Evolutionary conservation across 164 flowering plant species (phyloP).

Genomic region (Paratinospora sagittata): DNA sequence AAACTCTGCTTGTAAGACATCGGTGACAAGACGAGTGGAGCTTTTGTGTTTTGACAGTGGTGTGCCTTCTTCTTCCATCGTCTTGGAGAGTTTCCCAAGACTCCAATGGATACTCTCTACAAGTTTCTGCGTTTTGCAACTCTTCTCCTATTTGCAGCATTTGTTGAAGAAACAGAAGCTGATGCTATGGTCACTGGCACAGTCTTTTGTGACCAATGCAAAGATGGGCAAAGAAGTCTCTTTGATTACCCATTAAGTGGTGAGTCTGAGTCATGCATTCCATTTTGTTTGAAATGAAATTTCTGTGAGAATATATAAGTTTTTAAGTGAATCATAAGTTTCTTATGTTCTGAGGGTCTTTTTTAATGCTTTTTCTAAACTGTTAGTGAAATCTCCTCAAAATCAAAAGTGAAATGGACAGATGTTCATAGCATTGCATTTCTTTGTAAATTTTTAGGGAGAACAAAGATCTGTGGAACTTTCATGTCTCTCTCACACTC

Average conservation of each 20-base stretch:
- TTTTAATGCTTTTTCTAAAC: no score
- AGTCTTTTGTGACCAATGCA: slow-evolving; percentile 93
- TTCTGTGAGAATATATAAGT: no score
- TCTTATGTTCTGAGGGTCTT: no score
- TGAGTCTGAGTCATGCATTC: slow-evolving; percentile 18
- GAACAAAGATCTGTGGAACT: no score
- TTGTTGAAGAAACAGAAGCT: slow-evolving; percentile 40
- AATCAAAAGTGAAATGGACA: no score
- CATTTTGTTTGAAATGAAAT: no score
- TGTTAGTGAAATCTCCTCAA: no score
- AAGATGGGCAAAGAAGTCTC: slow-evolving; percentile 61
- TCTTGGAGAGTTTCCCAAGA: neutral
- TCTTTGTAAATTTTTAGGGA: no score
- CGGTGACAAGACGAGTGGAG: neutral
- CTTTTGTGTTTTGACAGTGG: neutral
- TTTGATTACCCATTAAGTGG: slow-evolving; percentile 81
- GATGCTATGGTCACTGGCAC: slow-evolving; percentile 63
- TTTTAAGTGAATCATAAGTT: no score
- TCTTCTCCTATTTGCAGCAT: slow-evolving; percentile 33
- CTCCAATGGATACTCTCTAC: slow-evolving; percentile 34
- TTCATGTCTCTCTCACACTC: no score
- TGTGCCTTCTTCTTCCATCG: slow-evolving; percentile 1
- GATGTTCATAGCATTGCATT: no score
- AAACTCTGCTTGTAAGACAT: neutral
- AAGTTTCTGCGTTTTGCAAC: slow-evolving; percentile 25